phyloP scores from a whole-genome alignment of 2,329 filamentous ascomycete species.

The Lomentospora prolificans region DNA sequence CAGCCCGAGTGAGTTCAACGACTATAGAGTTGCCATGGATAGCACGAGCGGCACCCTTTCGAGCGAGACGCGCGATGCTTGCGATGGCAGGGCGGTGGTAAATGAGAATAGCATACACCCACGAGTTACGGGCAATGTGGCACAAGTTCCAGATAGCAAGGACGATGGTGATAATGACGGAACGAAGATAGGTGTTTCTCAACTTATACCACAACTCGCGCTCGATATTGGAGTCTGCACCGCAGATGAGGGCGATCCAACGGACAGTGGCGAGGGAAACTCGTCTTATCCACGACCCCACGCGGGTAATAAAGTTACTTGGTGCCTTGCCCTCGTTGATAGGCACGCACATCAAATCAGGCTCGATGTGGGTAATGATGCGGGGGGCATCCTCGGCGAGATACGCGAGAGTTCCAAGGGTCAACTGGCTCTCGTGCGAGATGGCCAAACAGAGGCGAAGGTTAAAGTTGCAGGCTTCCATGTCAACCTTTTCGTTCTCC shows the following conservation, averaged over 20 bases:
- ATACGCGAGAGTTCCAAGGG: conserved; percentile 11
- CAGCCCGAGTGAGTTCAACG: conserved; percentile 20
- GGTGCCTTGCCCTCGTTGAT: conserved; percentile 12
- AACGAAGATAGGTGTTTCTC: conserved; percentile 16
- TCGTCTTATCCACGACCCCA: conserved; percentile 1
- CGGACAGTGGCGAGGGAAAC: conserved; percentile 13
- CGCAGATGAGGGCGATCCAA: conserved; percentile 24
- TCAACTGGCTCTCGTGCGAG: conserved; percentile 10
- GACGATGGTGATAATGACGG: conserved; percentile 16
- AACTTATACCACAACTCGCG: conserved; percentile 25
- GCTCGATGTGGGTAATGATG: conserved; percentile 10
- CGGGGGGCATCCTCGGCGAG: conserved; percentile 1
- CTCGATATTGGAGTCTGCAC: conserved; percentile 24
- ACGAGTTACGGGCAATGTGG: conserved; percentile 20
- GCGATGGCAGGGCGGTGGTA: conserved; percentile 22
- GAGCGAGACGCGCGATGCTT: conserved; percentile 22
- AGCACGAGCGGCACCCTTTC: conserved; percentile 20
- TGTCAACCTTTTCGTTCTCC: conserved; percentile 15
- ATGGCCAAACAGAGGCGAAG: conserved; percentile 11
- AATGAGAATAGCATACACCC: conserved; percentile 22
- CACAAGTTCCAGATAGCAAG: conserved; percentile 23
- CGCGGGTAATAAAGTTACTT: background rate
- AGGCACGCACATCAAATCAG: conserved; percentile 15
- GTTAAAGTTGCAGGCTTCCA: conserved; percentile 20
- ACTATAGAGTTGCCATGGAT: conserved; percentile 19